A percentile compares a stretch with the other conserved stretches of the same genome.
These are phyloP conservation scores for Diaporthe sp. DNA, from an alignment of 2,329 filamentous ascomycete species.

Conservation along the genomic window DNA sequence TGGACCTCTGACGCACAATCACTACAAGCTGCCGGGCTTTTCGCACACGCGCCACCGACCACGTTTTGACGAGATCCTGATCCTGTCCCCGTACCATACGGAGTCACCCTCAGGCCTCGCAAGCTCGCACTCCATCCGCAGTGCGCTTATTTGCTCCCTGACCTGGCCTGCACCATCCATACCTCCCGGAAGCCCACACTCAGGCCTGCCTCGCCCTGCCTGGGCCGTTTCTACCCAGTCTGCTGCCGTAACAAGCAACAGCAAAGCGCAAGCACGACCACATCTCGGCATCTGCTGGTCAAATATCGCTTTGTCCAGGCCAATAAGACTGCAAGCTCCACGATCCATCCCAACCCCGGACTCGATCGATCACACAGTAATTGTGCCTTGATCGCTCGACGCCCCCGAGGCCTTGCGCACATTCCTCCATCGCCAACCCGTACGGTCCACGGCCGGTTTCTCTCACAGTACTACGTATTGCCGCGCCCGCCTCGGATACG, in stretches of 20 bases:
- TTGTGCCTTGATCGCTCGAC: conserved; percentile 31
- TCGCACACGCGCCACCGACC: conserved; percentile 18
- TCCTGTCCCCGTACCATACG: neutral
- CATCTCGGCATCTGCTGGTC: conserved; percentile 29
- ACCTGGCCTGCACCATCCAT: conserved; percentile 17
- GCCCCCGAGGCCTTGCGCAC: conserved; percentile 21
- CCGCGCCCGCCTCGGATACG: conserved; percentile 25
- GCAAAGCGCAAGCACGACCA: conserved; percentile 11
- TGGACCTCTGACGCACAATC: conserved; percentile 25
- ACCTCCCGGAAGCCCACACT: conserved; percentile 18
- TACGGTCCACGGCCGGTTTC: conserved; percentile 26
- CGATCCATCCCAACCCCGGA: conserved; percentile 24
- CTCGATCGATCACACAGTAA: conserved; percentile 28
- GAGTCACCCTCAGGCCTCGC: conserved; percentile 10
- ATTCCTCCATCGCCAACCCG: conserved; percentile 20
- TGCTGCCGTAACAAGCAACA: conserved; percentile 19
- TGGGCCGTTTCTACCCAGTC: conserved; percentile 30
- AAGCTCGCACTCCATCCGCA: conserved; percentile 16
- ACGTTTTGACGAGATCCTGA: conserved; percentile 19
- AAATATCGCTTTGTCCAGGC: conserved; percentile 26
- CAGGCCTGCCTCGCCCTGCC: conserved; percentile 6
- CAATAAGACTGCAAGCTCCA: conserved; percentile 31
- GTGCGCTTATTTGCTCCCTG: conserved; percentile 22
- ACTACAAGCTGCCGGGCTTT: conserved; percentile 18
- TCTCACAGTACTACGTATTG: conserved; percentile 27